A percentile compares a stretch with the other conserved stretches of the same genome.
Conservation (phyloP, 2,329 filamentous ascomycete genomes). For the Stagonosporopsis vannaccii region DNA sequence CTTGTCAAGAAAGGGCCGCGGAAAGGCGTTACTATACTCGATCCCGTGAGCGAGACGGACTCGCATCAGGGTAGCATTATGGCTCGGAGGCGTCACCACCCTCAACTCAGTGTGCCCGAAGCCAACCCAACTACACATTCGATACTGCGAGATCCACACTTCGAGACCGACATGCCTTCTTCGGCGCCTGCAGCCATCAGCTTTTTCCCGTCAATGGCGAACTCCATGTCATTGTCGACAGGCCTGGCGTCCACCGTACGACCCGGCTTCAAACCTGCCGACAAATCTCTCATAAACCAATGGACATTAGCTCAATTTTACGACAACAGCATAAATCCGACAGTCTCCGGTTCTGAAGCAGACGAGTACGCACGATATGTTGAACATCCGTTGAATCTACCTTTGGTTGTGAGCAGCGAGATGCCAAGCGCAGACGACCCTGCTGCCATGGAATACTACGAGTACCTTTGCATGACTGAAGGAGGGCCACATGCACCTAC, state of each 20-base stretch:
- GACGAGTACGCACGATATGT: slow-evolving; percentile 91
- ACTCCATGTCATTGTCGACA: slow-evolving; percentile 39
- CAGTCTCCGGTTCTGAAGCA: slow-evolving; percentile 76
- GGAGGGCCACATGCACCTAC: slow-evolving; percentile 24
- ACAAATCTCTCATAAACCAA: slow-evolving; percentile 83
- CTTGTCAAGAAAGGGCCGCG: slow-evolving; percentile 67
- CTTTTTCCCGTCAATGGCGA: slow-evolving; percentile 35
- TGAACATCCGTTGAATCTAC: slow-evolving; percentile 84
- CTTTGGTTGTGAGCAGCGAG: slow-evolving; percentile 77
- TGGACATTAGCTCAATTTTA: slow-evolving; percentile 90
- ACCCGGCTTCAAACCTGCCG: slow-evolving; percentile 60
- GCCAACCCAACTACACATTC: slow-evolving; percentile 51
- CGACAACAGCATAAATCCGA: slow-evolving; percentile 83
- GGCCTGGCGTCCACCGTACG: slow-evolving; percentile 34
- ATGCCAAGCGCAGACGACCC: slow-evolving; percentile 60
- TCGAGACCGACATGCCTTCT: slow-evolving; percentile 39
- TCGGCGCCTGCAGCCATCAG: slow-evolving; percentile 25
- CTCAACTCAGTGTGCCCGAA: slow-evolving; percentile 33
- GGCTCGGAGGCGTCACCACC: slow-evolving; percentile 28
- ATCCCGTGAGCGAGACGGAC: slow-evolving; percentile 59
- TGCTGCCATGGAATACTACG: slow-evolving; percentile 72
- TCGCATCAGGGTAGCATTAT: slow-evolving; percentile 30
- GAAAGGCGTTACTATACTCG: slow-evolving; percentile 75
- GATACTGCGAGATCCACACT: slow-evolving; percentile 52
- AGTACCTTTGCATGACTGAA: slow-evolving; percentile 71